A percentile compares a stretch with the other conserved stretches of the same genome.
These are phyloP conservation scores for barrel medic (Medicago truncatula) DNA, from an alignment of 306 rosid species.

Conservation along the genomic window MtrunA17r5.0-ANR NC_053046.1:37189501-37190000, in stretches of 20 bases:
- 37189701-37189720: slow-evolving; percentile 74
- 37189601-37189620: slow-evolving; percentile 92
- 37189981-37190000: slow-evolving; percentile 77
- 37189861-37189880: slow-evolving; percentile 63
- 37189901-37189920: slow-evolving; percentile 87
- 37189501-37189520: slow-evolving; percentile 94
- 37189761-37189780: slow-evolving; percentile 89
- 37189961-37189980: slow-evolving; percentile 78
- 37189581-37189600: slow-evolving; percentile 66
- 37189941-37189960: slow-evolving; percentile 61
- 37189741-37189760: slow-evolving; percentile 74
- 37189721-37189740: slow-evolving; percentile 67
- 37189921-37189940: slow-evolving; percentile 78
- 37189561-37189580: slow-evolving; percentile 75
- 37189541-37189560: slow-evolving; percentile 94
- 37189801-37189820: slow-evolving; percentile 77
- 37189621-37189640: slow-evolving; percentile 87
- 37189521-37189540: slow-evolving; percentile 77
- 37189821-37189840: slow-evolving; percentile 65
- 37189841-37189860: slow-evolving; percentile 81
- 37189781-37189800: slow-evolving; percentile 74
- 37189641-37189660: slow-evolving; percentile 91
- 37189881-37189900: slow-evolving; percentile 90
- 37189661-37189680: slow-evolving; percentile 80
- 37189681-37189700: slow-evolving; percentile 84